phyloP scores from a whole-genome alignment of 805 yeast species.

The Suhomyces kilbournensis region DNA sequence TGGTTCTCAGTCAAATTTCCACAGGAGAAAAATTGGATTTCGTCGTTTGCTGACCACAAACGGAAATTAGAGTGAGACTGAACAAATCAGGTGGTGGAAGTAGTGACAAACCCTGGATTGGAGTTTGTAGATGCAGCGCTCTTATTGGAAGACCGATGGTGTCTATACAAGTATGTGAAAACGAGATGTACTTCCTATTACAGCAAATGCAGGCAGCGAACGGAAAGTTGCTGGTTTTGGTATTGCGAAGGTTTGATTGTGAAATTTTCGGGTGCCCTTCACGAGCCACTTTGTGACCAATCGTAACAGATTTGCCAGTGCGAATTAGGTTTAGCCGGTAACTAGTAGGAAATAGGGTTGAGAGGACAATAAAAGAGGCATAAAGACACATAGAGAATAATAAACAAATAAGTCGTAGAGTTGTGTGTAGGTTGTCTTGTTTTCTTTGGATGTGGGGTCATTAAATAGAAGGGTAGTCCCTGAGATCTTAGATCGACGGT shows the following conservation, averaged over 20 bases:
- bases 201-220: not conserved
- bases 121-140: not conserved
- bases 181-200: not conserved
- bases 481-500: not conserved
- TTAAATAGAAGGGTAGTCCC: not conserved
- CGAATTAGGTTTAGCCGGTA: not conserved
- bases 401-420: not conserved
- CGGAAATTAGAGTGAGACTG: not conserved
- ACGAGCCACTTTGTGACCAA: conserved; percentile 4
- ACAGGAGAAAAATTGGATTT: not conserved
- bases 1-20: not conserved
- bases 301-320: not conserved
- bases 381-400: not conserved
- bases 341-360: not conserved
- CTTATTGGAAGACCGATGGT: not conserved
- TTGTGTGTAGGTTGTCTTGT: no score
- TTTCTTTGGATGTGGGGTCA: not conserved
- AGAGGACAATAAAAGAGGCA: not conserved
- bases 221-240: conserved; percentile 3
- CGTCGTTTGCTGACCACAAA: not conserved
- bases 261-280: conserved; percentile 5
- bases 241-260: not conserved
- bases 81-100: not conserved
- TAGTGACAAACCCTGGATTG: not conserved
- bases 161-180: not conserved